phyloP scores from a whole-genome alignment of 2,329 filamentous ascomycete genomes.

The Penicillium griseofulvum region DNA sequence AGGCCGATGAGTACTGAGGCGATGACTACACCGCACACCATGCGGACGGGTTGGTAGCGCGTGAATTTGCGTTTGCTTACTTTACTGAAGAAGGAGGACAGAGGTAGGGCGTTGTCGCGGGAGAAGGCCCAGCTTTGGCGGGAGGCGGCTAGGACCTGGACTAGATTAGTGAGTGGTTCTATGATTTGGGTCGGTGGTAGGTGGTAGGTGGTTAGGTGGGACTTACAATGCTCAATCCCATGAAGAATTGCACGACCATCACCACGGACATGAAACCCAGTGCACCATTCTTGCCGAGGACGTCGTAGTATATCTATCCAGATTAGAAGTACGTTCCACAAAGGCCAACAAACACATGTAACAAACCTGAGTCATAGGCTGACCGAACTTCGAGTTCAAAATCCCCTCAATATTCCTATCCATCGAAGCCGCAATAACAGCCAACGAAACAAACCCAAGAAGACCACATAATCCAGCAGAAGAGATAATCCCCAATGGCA shows the following conservation, averaged over 20 bases:
- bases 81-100: constrained; percentile 56
- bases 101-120: constrained; percentile 59
- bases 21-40: constrained; percentile 56
- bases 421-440: constrained; percentile 59
- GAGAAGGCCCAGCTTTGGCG: constrained; percentile 63
- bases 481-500: constrained; percentile 39
- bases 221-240: constrained; percentile 54
- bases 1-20: constrained; percentile 54
- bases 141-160: constrained; percentile 52
- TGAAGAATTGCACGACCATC: constrained; percentile 62
- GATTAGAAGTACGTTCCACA: neutral
- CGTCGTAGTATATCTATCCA: constrained; percentile 58
- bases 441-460: constrained; percentile 57
- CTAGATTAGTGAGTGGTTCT: constrained; percentile 6
- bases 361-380: constrained; percentile 54
- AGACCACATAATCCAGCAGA: constrained; percentile 35
- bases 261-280: constrained; percentile 59
- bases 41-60: constrained; percentile 57
- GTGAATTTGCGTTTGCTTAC: constrained; percentile 50
- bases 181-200: too few species aligned
- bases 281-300: constrained; percentile 58
- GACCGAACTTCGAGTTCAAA: constrained; percentile 52
- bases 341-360: neutral
- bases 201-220: neutral
- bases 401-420: constrained; percentile 52